Base-by-base conservation (phyloP, 2,329 filamentous ascomycete genomes). In the Ophiostoma sp. region DNA sequence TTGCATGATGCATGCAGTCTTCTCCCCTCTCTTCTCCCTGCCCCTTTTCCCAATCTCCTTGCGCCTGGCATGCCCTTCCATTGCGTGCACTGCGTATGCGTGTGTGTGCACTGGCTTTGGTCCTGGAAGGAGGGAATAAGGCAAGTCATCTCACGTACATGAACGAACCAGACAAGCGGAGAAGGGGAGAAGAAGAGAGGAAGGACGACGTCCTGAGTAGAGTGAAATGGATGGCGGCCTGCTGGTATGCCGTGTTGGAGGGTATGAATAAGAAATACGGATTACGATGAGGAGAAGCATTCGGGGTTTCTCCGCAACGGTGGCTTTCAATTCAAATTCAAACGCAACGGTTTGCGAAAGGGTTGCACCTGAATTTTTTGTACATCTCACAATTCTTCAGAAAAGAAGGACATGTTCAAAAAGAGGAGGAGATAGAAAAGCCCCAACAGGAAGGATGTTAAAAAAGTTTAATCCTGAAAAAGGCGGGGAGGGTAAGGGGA, bases 401-500 rank as follows among this genome's bases (percentile, higher is more conserved):
- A 59, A 19, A 59, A 33, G 4, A 61, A n/a, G 12, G 8, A 42
- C 9, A 42, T 42, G 39, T 11, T 42, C 2, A 59, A 59, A 6
- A 61, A 9, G 25, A n/a, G 25, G 31, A 64, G 22, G 11, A 68
- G 63, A 68, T 19, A 31, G 6, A 11, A 48, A 31, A 45, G 42
- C 19, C 39, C 63, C 59, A 42, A 64, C 59, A 25, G 36, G 11
- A 64, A 39, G 59, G 33, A 64, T 36, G 9, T 22, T 9, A 61
- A 64, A 42, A 63, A 63, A 63, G 59, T 3, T 63, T 63, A 63
- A 63, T 39, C 33, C 33, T 9, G 5, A 36, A 42, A 66, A 68
- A 48, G 39, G 63, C 63, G 63, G 63, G 63, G 63, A 68, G 63
- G 63, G 63, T 68, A 68, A 48, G 63, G 63, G 63, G 63, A 68